Evolutionary conservation across 768 basidiomycete genomes (phyloP).

Genomic region (Terana coerulea): DNA sequence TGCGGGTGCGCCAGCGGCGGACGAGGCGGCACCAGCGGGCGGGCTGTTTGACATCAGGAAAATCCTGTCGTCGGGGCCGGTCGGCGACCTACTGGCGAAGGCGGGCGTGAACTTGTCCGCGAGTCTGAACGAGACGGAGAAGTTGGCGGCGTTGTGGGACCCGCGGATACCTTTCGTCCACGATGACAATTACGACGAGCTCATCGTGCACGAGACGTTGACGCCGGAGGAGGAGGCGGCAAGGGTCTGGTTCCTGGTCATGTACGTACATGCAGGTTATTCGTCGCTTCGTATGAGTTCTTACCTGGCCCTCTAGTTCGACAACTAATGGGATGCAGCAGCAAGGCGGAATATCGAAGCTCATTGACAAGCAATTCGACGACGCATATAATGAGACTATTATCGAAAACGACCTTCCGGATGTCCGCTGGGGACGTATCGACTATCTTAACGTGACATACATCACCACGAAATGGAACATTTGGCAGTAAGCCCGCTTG

Average conservation of each 20-base stretch:
- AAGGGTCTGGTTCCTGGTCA: constrained; percentile 72
- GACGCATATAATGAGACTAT: constrained; percentile 63
- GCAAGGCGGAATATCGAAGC: constrained; percentile 52
- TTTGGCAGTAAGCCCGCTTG: constrained; percentile 67
- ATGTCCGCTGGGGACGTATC: constrained; percentile 81
- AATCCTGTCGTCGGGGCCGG: constrained; percentile 49
- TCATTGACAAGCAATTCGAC: constrained; percentile 72
- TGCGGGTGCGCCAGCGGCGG: constrained; percentile 6
- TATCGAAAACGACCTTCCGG: constrained; percentile 55
- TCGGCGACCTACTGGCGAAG: constrained; percentile 48
- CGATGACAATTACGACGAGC: constrained; percentile 72
- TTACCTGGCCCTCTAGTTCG: constrained; percentile 37
- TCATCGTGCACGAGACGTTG: constrained; percentile 69
- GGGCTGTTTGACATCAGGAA: constrained; percentile 25
- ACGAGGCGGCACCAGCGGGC: constrained; percentile 1
- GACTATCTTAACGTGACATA: constrained; percentile 84
- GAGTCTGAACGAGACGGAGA: constrained; percentile 71
- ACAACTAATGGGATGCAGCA: constrained; percentile 56
- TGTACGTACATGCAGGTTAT: constrained; percentile 46
- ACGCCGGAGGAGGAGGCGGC: constrained; percentile 56
- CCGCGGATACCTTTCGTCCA: constrained; percentile 73
- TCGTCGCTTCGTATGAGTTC: neutral
- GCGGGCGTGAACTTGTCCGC: constrained; percentile 64
- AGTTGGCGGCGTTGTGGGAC: constrained; percentile 57
- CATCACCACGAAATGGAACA: constrained; percentile 79